Percentiles rank a stretch among this genome's conserved stretches.
Evolutionary conservation across 495 filamentous ascomycete genomes (phyloP).

Genomic region (Aspergillus leporis): DNA sequence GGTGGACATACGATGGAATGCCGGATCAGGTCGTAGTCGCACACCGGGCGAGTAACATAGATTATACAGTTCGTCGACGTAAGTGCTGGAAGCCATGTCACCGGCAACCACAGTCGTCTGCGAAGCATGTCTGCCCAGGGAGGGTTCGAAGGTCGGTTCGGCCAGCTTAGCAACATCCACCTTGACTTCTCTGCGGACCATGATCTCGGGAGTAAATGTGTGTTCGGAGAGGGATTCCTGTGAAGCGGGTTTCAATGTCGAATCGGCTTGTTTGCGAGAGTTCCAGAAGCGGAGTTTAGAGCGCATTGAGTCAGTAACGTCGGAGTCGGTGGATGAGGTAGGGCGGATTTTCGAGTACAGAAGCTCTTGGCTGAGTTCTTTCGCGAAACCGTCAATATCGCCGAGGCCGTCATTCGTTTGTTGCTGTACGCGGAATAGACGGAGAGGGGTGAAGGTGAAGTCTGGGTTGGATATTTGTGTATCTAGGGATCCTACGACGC

Average conservation of each 20-base stretch:
- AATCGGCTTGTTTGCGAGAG: conserved; percentile 19
- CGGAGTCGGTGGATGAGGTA: conserved; percentile 30
- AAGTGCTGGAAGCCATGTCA: conserved; percentile 30
- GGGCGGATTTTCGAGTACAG: conserved; percentile 33
- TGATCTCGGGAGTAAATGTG: conserved; percentile 47
- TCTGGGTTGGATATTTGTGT: conserved; percentile 38
- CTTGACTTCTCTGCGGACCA: conserved; percentile 54
- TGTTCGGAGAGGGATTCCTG: conserved; percentile 34
- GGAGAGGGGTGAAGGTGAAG: conserved; percentile 50
- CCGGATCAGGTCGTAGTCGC: conserved; percentile 31
- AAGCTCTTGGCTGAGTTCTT: conserved; percentile 38
- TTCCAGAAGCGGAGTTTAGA: conserved; percentile 38
- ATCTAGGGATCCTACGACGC: conserved; percentile 55
- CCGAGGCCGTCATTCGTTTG: conserved; percentile 51
- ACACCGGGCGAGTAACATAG: conserved; percentile 42
- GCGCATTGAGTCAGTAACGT: conserved; percentile 25
- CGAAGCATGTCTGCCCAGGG: conserved; percentile 25
- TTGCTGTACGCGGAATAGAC: conserved; percentile 58
- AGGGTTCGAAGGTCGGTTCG: conserved; percentile 27
- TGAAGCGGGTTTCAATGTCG: conserved; percentile 16
- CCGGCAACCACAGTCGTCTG: conserved; percentile 36
- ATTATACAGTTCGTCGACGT: conserved; percentile 47
- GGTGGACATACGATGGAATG: conserved; percentile 10
- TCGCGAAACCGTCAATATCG: conserved; percentile 53
- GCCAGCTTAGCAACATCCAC: conserved; percentile 48